Evolutionary conservation across 176 grass and related monocot genomes (phyloP).

Genomic region (Ananas comosus): DNA sequence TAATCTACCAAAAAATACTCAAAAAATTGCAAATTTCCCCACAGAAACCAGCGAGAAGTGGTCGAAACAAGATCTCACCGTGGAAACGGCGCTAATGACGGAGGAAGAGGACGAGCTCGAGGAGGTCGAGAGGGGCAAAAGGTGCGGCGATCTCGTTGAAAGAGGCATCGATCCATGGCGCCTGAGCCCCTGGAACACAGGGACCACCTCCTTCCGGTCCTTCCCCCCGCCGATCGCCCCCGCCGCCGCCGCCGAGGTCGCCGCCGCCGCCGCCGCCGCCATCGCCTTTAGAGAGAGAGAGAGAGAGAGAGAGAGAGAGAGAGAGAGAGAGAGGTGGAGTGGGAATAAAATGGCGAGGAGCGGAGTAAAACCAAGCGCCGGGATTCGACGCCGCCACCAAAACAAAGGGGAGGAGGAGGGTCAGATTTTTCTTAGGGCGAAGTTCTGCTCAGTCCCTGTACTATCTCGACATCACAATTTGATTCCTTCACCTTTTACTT

Average conservation of each 20-base stretch:
- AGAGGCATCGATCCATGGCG: too few relatives aligned
- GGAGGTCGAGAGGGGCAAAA: conserved; percentile 22
- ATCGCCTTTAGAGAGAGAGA: neutral
- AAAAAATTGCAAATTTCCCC: neutral
- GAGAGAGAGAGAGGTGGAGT: too few relatives aligned
- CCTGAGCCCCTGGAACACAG: conserved; percentile 34
- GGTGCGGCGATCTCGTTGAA: conserved; percentile 14
- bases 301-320: too few relatives aligned
- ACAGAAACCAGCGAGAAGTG: neutral
- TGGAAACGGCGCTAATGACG: conserved; percentile 35
- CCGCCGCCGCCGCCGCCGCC: neutral
- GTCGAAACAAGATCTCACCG: conserved; percentile 25
- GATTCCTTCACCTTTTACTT: too few relatives aligned
- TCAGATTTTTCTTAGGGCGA: too few relatives aligned
- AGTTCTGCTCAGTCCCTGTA: too few relatives aligned
- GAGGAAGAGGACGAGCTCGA: conserved; percentile 12
- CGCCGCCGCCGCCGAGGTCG: conserved; percentile 30
- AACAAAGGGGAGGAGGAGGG: too few relatives aligned
- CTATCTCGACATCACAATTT: too few relatives aligned
- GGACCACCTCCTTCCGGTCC: conserved; percentile 15
- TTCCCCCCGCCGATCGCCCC: conserved; percentile 30
- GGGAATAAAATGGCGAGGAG: too few relatives aligned
- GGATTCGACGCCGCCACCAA: too few relatives aligned
- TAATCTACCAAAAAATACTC: neutral
- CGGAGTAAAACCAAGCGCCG: too few relatives aligned